phyloP scores from a whole-genome alignment of 2,329 filamentous ascomycete species.

The Exophiala sp. region DNA sequence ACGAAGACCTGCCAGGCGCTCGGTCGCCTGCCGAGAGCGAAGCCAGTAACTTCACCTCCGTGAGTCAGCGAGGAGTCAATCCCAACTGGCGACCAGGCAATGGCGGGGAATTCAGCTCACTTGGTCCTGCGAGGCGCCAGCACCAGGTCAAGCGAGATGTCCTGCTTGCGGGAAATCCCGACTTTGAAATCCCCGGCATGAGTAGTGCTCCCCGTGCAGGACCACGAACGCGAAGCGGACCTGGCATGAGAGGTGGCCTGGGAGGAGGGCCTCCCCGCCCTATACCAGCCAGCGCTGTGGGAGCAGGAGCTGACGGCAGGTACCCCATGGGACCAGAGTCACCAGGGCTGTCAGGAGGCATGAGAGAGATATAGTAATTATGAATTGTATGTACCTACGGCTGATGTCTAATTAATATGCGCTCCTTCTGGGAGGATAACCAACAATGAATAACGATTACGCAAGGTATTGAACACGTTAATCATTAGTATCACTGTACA shows the following conservation, averaged over 20 bases:
- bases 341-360: constrained; percentile 5
- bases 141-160: constrained; percentile 64
- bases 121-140: constrained; percentile 44
- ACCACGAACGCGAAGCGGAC: constrained; percentile 5
- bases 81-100: constrained; percentile 71
- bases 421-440: neutral
- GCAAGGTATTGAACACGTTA: neutral
- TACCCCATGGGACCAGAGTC: constrained; percentile 15
- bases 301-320: constrained; percentile 11
- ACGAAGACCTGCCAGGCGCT: constrained; percentile 62
- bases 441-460: neutral
- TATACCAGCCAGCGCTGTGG: constrained; percentile 17
- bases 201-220: constrained; percentile 12
- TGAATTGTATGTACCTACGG: neutral
- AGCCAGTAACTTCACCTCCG: constrained; percentile 80
- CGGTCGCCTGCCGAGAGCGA: constrained; percentile 76
- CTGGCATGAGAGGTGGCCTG: constrained; percentile 16
- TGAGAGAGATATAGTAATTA: constrained; percentile 10
- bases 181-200: constrained; percentile 68
- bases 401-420: neutral
- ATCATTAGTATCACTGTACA: neutral
- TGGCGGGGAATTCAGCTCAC: constrained; percentile 35
- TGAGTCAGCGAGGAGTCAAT: constrained; percentile 84
- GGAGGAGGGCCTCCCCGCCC: constrained; percentile 16
- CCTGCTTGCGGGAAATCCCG: constrained; percentile 74